phyloP scores from a whole-genome alignment of 2,329 filamentous ascomycete species.

The Phaeosphaeria sp. region DNA sequence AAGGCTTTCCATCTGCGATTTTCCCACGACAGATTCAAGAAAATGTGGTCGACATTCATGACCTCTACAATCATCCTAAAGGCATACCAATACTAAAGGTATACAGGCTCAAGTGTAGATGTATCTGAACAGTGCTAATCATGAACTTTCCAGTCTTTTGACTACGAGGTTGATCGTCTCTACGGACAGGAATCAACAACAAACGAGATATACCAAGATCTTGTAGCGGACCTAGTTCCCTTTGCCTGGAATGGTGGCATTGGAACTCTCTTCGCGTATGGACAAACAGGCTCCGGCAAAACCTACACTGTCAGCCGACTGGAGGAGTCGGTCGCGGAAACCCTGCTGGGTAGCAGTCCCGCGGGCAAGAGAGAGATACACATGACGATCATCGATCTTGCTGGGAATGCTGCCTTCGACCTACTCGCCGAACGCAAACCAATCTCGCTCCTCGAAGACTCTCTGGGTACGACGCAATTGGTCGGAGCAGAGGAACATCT shows the following conservation, averaged over 20 bases:
- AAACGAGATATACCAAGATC: conserved; percentile 50
- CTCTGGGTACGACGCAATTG: conserved; percentile 52
- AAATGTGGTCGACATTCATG: conserved; percentile 27
- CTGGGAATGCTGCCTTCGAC: conserved; percentile 28
- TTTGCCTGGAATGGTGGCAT: conserved; percentile 57
- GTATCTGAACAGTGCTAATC: no score
- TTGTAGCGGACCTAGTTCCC: conserved; percentile 52
- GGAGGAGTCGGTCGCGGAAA: conserved; percentile 50
- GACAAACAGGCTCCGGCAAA: conserved; percentile 94
- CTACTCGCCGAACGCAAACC: conserved; percentile 50
- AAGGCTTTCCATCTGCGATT: conserved; percentile 20
- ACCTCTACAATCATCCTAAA: conserved; percentile 24
- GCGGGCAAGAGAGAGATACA: conserved; percentile 37
- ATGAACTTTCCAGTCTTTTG: conserved; percentile 12
- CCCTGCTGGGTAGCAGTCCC: conserved; percentile 36
- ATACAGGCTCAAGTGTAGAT: no score
- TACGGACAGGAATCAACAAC: conserved; percentile 38
- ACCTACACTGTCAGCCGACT: conserved; percentile 74
- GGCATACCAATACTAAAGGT: conserved; percentile 20
- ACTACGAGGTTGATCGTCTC: conserved; percentile 23
- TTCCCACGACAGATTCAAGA: conserved; percentile 17
- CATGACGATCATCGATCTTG: conserved; percentile 51
- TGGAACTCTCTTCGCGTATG: conserved; percentile 79
- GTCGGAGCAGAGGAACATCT: conserved; percentile 52
- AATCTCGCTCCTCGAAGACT: conserved; percentile 56